Evolutionary conservation across 139 green algal species (phyloP), one percentile per base, ranked within the genome.

Genomic region (Chlamydomonas sp.): DNA sequence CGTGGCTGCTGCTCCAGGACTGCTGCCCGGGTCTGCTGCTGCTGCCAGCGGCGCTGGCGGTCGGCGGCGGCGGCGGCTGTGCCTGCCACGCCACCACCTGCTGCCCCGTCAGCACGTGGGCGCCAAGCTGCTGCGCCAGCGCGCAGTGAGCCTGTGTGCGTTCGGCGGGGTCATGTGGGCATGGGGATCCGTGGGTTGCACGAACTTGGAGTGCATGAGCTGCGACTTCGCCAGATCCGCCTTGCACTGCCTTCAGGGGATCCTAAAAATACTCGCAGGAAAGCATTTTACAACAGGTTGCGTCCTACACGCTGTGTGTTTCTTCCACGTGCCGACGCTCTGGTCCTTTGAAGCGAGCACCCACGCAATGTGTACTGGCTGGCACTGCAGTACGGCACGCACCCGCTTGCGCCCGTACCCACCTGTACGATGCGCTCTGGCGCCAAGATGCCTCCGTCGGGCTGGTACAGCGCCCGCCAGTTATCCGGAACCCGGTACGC

Each of bases 371-470:
- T 49, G 31, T 49, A 87, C 92, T n/a, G 82, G 77, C 64, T 71
- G 49, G 68, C 84, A 31, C 4, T 89, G 66, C 66, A 71, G 66
- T 14, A 71, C 66, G 10, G 10, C 66, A 71, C 66, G 10, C 66
- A 10, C 66, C 93, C 12, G 49, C 77, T 20, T 62, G 63, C 94
- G 16, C 10, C 64, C 14, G 62, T 31, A 16, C 86, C 88, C 1
- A 94, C 95, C 64, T 79, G 80, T 4, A 98, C 94, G 90, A 92
- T 94, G 6, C 80, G 80, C 88, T 98, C 96, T 2, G 94, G 90
- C 8, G 85, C 85, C 77, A 97, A 88, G 8, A 97, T 93, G 66
- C 96, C 96, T 0, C 91, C 95, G 18, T 92, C 80, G 2, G 90
- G 91, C 78, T 97, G 91, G 79, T 90, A 95, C 71, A 98, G 63